Base-by-base conservation (phyloP, 2,329 filamentous ascomycete genomes). In the Fusarium continuum region DNA sequence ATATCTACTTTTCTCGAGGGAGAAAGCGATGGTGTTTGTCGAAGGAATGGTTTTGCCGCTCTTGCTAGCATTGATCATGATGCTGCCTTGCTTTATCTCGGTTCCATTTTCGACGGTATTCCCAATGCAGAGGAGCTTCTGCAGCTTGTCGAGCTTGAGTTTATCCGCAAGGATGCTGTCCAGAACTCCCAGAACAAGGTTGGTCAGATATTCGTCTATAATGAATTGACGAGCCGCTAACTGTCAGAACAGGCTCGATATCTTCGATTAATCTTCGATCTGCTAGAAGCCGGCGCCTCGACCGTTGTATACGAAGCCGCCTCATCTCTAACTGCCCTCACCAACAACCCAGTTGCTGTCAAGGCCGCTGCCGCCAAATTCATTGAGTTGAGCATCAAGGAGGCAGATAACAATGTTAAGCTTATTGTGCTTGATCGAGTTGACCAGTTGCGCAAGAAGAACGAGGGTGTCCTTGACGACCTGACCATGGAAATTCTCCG, bases 331-430 rank as follows among this genome's bases (percentile, higher is more conserved):
- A 98, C 94, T 7, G 89, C 93, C 2, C 85, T 99, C 48, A 99
- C 95, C 17, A 96, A 87, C 77, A 99, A 99, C 79, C 94, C 95
- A 1, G 95, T 99, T 11, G 95, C 95, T 16, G 94, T 99, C 57
- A 99, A 98, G 80, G 95, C 95, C 22, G 95, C 95, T 9, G 95
- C 95, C 13, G 86, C 88, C 69, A 99, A 99, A 75, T 95, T 99
- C 75, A 97, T 98, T 65, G 95, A 99, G 77, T 83, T 99, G 8
- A 93, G 91, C 75, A 97, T 99, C 75, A 97, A 96, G 79, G 95
- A 98, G 78, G 90, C 95, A 1, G 95, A 99, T 77, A 99, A 99
- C 82, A 99, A 99, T 74, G 95, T 99, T 65, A 99, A 99, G 81
- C 88, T 99, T 39, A 99, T 99, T 69, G 95, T 99, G 17, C 84